phyloP scores from a whole-genome alignment of 768 basidiomycete species.

The Artomyces pyxidatus region DNA sequence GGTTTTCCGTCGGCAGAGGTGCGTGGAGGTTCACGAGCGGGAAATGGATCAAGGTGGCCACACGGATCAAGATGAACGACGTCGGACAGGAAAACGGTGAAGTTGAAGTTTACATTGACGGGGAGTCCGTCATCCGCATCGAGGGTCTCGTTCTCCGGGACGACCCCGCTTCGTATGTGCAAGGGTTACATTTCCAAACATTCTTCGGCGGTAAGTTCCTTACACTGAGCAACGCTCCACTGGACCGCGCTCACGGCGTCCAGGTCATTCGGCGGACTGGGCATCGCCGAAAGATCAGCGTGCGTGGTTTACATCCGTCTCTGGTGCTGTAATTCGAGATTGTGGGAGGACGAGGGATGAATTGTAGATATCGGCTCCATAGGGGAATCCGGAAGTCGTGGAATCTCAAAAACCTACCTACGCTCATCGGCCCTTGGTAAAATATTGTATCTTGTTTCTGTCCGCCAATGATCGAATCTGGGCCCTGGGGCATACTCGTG shows the following conservation, averaged over 20 bases:
- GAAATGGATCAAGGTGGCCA: conserved; percentile 53
- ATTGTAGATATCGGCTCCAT: neutral
- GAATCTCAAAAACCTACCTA: too few relatives aligned
- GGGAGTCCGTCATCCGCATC: conserved; percentile 43
- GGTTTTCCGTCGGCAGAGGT: conserved; percentile 60
- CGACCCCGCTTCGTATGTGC: conserved; percentile 35
- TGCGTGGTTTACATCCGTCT: conserved; percentile 52
- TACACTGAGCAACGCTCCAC: neutral
- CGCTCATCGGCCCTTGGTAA: too few relatives aligned
- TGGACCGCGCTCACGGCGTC: neutral
- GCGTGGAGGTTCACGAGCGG: conserved; percentile 46
- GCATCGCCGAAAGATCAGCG: conserved; percentile 51
- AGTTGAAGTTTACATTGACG: conserved; percentile 58
- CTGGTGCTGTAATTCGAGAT: conserved; percentile 32
- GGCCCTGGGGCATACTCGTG: too few relatives aligned
- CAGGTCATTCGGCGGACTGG: conserved; percentile 51
- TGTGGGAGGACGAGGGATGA: neutral
- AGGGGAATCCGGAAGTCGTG: too few relatives aligned
- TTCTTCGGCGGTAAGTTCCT: conserved; percentile 60
- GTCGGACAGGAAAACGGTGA: conserved; percentile 57
- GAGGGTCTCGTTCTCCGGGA: conserved; percentile 40
- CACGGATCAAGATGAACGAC: conserved; percentile 65
- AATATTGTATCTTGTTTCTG: too few relatives aligned
- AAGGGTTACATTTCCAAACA: conserved; percentile 68
- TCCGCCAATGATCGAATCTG: too few relatives aligned